phyloP scores from a whole-genome alignment of 2,329 filamentous ascomycete species.

The Colletotrichum limetticola region DNA sequence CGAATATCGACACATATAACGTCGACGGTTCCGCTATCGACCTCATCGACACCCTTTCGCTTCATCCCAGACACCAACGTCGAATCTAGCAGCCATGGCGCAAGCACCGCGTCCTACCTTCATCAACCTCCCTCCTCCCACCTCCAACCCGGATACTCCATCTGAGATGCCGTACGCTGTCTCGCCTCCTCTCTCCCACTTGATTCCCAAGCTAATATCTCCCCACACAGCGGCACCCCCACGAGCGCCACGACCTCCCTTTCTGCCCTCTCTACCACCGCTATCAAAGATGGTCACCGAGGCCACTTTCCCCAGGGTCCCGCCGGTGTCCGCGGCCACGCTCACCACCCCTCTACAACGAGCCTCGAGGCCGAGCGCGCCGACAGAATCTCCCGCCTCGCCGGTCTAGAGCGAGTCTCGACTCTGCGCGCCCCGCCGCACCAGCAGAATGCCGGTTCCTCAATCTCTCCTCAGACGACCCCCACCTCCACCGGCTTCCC shows the following conservation, averaged over 20 bases:
- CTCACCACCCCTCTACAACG: constrained; percentile 71
- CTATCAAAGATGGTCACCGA: constrained; percentile 95
- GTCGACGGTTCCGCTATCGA: neutral
- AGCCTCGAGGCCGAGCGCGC: constrained; percentile 92
- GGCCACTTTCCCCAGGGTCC: constrained; percentile 76
- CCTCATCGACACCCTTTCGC: neutral
- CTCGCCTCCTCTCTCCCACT: constrained; percentile 9
- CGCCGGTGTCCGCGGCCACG: constrained; percentile 62
- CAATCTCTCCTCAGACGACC: constrained; percentile 61
- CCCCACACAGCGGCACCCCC: constrained; percentile 78
- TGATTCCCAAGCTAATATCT: constrained; percentile 26
- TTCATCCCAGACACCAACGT: neutral
- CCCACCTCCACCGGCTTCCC: constrained; percentile 60
- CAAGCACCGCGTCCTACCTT: constrained; percentile 69
- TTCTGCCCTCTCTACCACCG: constrained; percentile 90
- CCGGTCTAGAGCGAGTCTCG: constrained; percentile 88
- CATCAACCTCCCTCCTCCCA: constrained; percentile 85
- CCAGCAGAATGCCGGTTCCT: constrained; percentile 44
- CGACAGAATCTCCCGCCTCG: constrained; percentile 93
- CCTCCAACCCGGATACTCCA: constrained; percentile 85
- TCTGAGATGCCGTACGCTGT: constrained; percentile 85
- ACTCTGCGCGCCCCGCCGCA: constrained; percentile 70
- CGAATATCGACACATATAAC: constrained; percentile 3
- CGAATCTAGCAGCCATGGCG: constrained; percentile 45
- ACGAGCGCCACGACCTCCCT: constrained; percentile 93